Evolutionary conservation across 345 rosid species (phyloP), one percentile per base, ranked within the genome.

Genomic region (Populus alba): DNA sequence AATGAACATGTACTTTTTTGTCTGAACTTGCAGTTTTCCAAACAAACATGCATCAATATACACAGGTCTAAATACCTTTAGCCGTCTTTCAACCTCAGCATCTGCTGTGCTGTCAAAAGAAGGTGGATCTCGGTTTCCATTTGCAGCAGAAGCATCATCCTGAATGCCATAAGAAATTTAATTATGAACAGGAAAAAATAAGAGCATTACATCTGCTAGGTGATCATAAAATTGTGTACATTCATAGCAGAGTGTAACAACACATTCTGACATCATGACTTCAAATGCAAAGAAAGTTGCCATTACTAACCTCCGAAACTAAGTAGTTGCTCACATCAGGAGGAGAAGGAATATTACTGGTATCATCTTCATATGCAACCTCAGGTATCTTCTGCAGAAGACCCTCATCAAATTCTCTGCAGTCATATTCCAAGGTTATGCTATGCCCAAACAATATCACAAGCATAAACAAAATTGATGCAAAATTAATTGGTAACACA

Each of bases 321-420:
- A 94, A 86, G 86, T 90, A 94, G 83, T 86, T 91, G 92, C 99
- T 90, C 87, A 97, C 98, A 83, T 97, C 98, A 62, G 98, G 98
- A 70, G 98, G 89, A 78, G 89, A 90, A 83, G 94, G 98, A 79
- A 92, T 86, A 67, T 87, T 88, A 73, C 75, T 78, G 12, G 80
- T 77, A 88, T 97, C 94, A 84, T 92, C 92, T 86, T 97, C 98
- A 83, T 91, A 97, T 22, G 89, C 88, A 83, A 94, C 83, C 84
- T 89, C 97, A 29, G 87, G 75, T 74, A 92, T 88, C 83, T 82
- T 91, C 88, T 85, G 99, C 43, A 97, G 85, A 77, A 97, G 91
- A 74, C 88, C 89, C 82, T 97, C 99, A 70, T 97, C 99, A 71
- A 92, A 97, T 71, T 97, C 98, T 86, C 98, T 97, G 92, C 79